Evolutionary conservation across 192 early-diverging fungal species (phyloP).

Genomic region (Radiomyces spectabilis): DNA sequence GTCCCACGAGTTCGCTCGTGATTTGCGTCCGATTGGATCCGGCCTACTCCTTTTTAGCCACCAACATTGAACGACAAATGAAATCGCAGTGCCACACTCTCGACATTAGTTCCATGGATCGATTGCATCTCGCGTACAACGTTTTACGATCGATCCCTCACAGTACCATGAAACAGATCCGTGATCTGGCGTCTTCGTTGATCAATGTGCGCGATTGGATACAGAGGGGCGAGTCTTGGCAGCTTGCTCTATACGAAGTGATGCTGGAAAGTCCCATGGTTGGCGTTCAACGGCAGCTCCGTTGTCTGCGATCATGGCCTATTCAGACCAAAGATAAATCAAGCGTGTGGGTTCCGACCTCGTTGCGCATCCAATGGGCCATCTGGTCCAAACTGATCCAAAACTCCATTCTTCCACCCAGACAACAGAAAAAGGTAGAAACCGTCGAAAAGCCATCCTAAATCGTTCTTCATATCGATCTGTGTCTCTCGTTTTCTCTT

Average conservation of each 20-base stretch:
- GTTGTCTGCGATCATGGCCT: too few species aligned
- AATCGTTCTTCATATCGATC: too few species aligned
- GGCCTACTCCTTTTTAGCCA: constrained; percentile 11
- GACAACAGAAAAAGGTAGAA: too few species aligned
- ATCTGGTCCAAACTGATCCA: too few species aligned
- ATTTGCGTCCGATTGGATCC: constrained; percentile 9
- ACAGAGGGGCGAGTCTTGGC: constrained; percentile 9
- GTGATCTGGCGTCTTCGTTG: constrained; percentile 6
- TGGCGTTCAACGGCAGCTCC: too few species aligned
- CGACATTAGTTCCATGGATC: constrained; percentile 16
- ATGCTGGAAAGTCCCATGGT: constrained; percentile 26
- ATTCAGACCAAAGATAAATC: too few species aligned
- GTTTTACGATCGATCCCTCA: constrained; percentile 4
- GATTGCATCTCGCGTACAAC: constrained; percentile 27
- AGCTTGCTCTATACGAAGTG: constrained; percentile 23
- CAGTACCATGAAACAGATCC: not conserved
- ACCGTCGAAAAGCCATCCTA: too few species aligned
- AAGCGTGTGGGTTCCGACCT: too few species aligned
- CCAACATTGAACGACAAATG: constrained; percentile 8
- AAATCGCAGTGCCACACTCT: not conserved
- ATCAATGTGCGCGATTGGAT: constrained; percentile 20
- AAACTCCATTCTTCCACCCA: too few species aligned
- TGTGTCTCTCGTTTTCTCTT: too few species aligned
- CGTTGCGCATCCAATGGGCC: too few species aligned
- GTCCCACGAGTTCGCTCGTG: constrained; percentile 19